Evolutionary conservation across 164 flowering plant genomes (phyloP), one percentile per base, ranked within the genome.

Genomic region (Santalum album): DNA sequence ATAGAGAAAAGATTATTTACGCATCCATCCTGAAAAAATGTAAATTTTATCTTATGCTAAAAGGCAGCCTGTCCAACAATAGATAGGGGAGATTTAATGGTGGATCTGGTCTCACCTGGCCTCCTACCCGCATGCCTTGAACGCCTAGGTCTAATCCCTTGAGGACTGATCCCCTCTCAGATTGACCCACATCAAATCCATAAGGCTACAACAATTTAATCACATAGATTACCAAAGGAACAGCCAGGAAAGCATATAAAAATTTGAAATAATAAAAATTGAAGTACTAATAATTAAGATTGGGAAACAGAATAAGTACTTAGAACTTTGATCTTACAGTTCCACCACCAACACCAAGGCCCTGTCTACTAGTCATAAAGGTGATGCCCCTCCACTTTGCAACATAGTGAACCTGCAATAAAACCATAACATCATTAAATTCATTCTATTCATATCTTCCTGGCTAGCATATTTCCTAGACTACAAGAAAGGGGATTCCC

Each of bases 341-440:
- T 66, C 95, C 95, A 58, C 98, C 98, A 35, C 90, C 84, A 65
- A 88, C 94, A 16, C 98, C 98, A 32, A 88, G 64, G 36, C 98
- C 98, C 75, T 91, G 98, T 64, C 98, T 81, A 53, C 98, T 88
- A 0, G 98, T 91, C 98, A 88, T 91, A 66, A 88, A 91, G 10
- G 95, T 88, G 65, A 91, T 69, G 32, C 77, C 76, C 69, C 61
- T 91, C 98, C 96, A 88, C 68, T 86, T 91, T 34, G 98, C 98
- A 66, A 91, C 98, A 70, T 91, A 91, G 55, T 91, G 98, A 39
- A 91, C 87, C 98, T 92, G 62, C 53, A 75, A 58, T 17, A 65
- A 44, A 42, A 67, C 42, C 46, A 25, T 23, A 45, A 19, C 25
- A 48, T 35, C 36, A 47, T 21, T 25, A 58, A 6, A 29, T 26